A percentile compares a stretch with the other conserved stretches of the same genome.
phyloP scores from a whole-genome alignment of 352 stramenopile species.

The Globisporangium spinosum region DNA sequence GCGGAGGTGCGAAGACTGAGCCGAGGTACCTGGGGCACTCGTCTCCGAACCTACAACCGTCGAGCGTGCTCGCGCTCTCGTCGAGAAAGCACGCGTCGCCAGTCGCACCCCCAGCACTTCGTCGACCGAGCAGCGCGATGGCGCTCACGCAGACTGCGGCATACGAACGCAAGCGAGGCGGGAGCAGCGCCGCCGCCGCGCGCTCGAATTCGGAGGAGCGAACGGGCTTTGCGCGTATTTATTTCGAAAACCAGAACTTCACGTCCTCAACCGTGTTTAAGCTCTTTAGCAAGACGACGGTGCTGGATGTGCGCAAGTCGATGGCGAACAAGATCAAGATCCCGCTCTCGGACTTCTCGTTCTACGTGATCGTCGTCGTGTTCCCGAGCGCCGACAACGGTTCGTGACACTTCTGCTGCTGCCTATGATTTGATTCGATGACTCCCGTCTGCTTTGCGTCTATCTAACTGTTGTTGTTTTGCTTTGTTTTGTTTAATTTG shows the following conservation, averaged over 20 bases:
- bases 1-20: constrained; percentile 4
- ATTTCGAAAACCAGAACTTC: constrained; percentile 81
- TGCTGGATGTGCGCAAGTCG: constrained; percentile 71
- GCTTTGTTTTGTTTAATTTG: neutral
- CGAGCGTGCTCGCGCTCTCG: constrained; percentile 17
- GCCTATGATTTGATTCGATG: neutral
- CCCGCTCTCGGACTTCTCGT: constrained; percentile 47
- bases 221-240: constrained; percentile 77
- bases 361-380: constrained; percentile 80
- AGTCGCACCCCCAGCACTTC: neutral
- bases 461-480: neutral
- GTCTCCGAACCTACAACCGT: constrained; percentile 19
- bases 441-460: neutral
- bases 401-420: neutral
- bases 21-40: neutral
- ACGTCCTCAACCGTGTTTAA: constrained; percentile 83
- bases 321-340: constrained; percentile 86
- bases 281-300: constrained; percentile 55
- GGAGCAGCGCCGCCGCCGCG: constrained; percentile 1
- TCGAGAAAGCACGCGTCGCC: constrained; percentile 15
- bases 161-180: constrained; percentile 20
- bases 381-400: constrained; percentile 51
- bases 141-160: constrained; percentile 5
- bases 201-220: constrained; percentile 37
- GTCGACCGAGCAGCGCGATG: constrained; percentile 7